Base-by-base conservation (phyloP, 179 eudicot species). In the Silene vulgaris region DNA sequence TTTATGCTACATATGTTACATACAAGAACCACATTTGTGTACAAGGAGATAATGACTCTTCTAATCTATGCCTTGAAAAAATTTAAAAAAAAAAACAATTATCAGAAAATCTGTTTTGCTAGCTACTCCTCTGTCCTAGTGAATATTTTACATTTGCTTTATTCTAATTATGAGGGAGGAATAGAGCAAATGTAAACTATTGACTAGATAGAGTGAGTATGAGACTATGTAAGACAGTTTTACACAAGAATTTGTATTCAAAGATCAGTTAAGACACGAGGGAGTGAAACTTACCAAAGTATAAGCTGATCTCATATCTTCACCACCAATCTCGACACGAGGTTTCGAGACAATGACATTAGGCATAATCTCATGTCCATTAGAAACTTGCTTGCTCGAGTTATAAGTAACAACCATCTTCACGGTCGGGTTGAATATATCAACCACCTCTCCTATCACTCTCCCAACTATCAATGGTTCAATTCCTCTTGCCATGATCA, bases 361-460 rank as follows among this genome's bases (percentile, higher is more conserved):
- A 40, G 95, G 97, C 93, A 87, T 87, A 57, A 93, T 84, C 85
- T 91, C 98, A 76, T 88, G 91, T 61, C 97, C 98, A 81, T 93
- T 93, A 29, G 32, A 79, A 59, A 93, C 98, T 75, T 83, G 90
- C 74, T 85, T 87, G 82, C 82, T 88, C 63, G 87, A 75, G 84
- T 86, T 89, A 65, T 89, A 93, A 23, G 84, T 87, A 9, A 93
- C 89, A 72, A 19, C 79, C 82, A 93, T 48, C 74, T 59, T 85
- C 73, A 89, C 95, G 78, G 84, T 82, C 17, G 98, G 97, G 16
- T 62, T 84, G 86, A 93, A 93, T 7, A 70, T 71, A 64, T 93
- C 98, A 2, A 93, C 86, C 48, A 93, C 98, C 20, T 93, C 98
- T 65, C 98, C 98, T 13, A 93, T 83, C n/a, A 93, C 91, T 65